Evolutionary conservation across 768 basidiomycete genomes (phyloP).

Genomic region (Xanthoconium purpureum): DNA sequence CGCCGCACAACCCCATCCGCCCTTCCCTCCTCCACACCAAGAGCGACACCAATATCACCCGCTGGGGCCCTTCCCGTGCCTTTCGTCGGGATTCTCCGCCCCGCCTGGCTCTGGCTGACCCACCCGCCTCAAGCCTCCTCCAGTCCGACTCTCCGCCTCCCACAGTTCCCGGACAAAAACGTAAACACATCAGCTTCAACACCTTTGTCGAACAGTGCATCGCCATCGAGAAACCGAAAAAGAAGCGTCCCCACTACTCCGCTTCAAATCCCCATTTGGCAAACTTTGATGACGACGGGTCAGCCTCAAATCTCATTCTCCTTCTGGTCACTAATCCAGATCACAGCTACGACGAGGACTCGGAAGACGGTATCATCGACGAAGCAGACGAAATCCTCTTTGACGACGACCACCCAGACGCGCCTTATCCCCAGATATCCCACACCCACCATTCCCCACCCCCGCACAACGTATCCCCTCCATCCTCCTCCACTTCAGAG

Average conservation of each 20-base stretch:
- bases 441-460: constrained; percentile 23
- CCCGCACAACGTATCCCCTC: constrained; percentile 19
- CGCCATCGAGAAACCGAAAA: constrained; percentile 74
- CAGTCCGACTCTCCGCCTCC: constrained; percentile 20
- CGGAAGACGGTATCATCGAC: constrained; percentile 53
- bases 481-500: constrained; percentile 36
- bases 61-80: constrained; percentile 45
- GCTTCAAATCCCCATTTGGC: constrained; percentile 23
- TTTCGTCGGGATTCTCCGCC: constrained; percentile 70
- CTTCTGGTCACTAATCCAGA: not conserved
- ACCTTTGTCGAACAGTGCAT: constrained; percentile 98
- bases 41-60: constrained; percentile 81
- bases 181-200: constrained; percentile 95
- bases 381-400: constrained; percentile 42
- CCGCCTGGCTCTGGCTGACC: constrained; percentile 37
- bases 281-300: constrained; percentile 60
- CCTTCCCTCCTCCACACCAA: constrained; percentile 77
- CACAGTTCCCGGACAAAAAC: constrained; percentile 41
- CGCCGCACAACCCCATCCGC: constrained; percentile 23
- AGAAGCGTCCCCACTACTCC: constrained; percentile 20
- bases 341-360: constrained; percentile 65
- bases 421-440: constrained; percentile 18
- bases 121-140: constrained; percentile 11
- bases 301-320: constrained; percentile 24
- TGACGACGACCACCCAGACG: constrained; percentile 20